Evolutionary conservation across 371 early-diverging fungal genomes (phyloP).

Genomic region (Lichtheimia ornata): DNA sequence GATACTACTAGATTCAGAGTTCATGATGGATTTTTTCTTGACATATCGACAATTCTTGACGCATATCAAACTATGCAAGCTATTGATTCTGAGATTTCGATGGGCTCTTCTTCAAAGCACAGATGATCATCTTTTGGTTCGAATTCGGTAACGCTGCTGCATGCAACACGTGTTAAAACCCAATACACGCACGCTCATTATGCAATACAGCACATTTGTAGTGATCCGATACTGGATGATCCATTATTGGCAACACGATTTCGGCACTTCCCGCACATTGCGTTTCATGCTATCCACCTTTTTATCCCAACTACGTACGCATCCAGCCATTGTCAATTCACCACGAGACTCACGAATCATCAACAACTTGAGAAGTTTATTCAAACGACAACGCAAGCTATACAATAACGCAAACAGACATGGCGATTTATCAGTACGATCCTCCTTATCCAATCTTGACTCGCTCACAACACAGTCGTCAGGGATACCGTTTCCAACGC

Average conservation of each 20-base stretch:
- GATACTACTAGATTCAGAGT: conserved; percentile 41
- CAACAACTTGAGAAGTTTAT: conserved; percentile 31
- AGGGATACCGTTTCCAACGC: not conserved
- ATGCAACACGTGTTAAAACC: not conserved
- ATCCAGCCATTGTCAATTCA: conserved; percentile 40
- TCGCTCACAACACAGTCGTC: not conserved
- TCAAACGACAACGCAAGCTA: conserved; percentile 44
- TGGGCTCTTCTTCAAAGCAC: conserved; percentile 50
- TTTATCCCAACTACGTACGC: conserved; percentile 40
- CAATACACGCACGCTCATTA: not conserved
- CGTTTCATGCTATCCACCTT: conserved; percentile 51
- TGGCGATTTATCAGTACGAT: conserved; percentile 6
- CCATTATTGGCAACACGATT: conserved; percentile 50
- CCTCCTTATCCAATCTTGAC: not conserved
- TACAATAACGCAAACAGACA: conserved; percentile 1
- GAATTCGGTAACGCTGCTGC: conserved; percentile 37
- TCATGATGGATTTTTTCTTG: conserved; percentile 50
- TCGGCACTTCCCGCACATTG: conserved; percentile 40
- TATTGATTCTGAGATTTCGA: conserved; percentile 48
- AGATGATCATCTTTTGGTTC: conserved; percentile 39
- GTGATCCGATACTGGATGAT: conserved; percentile 54
- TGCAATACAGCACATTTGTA: conserved; percentile 44
- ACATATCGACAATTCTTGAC: conserved; percentile 49
- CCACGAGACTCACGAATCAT: conserved; percentile 50
- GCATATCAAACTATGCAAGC: conserved; percentile 47